Base-by-base conservation (phyloP, 1,284 basidiomycete species). In the Inonotus obliquus region DNA sequence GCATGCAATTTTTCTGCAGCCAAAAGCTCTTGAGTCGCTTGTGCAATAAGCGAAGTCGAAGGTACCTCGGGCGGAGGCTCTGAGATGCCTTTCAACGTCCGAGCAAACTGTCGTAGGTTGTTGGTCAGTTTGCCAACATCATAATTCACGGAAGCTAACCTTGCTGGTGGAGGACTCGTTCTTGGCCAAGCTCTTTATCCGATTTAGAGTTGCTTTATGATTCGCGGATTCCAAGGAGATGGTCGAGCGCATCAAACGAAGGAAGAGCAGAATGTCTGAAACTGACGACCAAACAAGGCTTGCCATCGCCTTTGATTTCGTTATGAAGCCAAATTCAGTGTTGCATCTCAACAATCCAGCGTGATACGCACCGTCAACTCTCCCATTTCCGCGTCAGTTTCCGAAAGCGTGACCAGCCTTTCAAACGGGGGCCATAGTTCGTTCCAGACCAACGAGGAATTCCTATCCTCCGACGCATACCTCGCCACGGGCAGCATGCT, bases 381-480 rank as follows among this genome's bases (percentile, higher is more conserved):
- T 25, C 80, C 80, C 27, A 72, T 71, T 59, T 77, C 75, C 4
- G 74, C 72, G 61, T 82, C 82, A 3, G 67, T 68, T 64, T 83
- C 81, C 47, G 86, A 75, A 4, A 77, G 74, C 23, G 73, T 69
- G 17, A 86, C 70, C 14, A 89, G 73, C 25, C 72, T 71, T 66
- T 86, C 83, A 62, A 87, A 88, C 0, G 84, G 79, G 1, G 86
- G 81, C 87, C 87, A 91, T 13, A 91, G 69, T 65, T 87, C 85
- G 67, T 87, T 87, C 88, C 88, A 91, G 10, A 89, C 77, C 57
- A 72, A 73, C 44, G 76, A 71, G 32, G 79, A 73, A 17, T 72
- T 69, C 4, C 67, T 64, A 51, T 79, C 77, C 19, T 69, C 64
- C 38, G 48, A 54, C 44, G 25, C 59, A 59, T 47, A 57, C 17